Base-by-base conservation (phyloP, 495 filamentous ascomycete species). In the Neurospora terricola region DNA sequence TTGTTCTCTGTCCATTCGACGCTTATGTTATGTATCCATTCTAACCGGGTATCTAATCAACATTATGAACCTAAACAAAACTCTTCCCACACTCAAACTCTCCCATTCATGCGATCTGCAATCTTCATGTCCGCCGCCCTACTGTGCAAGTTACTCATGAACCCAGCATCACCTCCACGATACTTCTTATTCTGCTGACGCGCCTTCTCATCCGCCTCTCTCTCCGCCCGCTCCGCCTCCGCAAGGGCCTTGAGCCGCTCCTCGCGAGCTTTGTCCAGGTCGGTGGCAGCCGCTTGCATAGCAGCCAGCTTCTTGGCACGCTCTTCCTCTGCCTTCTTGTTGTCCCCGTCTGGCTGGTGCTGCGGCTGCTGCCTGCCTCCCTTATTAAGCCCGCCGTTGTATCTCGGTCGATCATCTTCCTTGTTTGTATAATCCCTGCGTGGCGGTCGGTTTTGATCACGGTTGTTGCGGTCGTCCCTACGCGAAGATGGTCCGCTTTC, bases 281-380 rank as follows among this genome's bases (percentile, higher is more conserved):
- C 88, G 4, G 85, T 84, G n/a, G 96, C 96, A 71, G 92, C 93
- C 34, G 88, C 86, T 77, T 94, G 92, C 96, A 99, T 99, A 40
- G 90, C 92, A 21, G 92, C 93, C 5, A 98, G 84, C 77, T 92
- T 95, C 23, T 86, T 83, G 9, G 87, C 88, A 4, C 87, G 88
- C 73, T 91, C 89, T 18, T 86, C 83, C 42, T 85, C 74, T 7
- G 62, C 71, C 10, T 71, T 37, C 11, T 73, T 75, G 38, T 76
- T 73, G 66, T 77, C 75, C 10, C 76, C 71, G 3, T 72, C 66
- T 62, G 72, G 14, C 16, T 39, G 36, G 12, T 42, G 39, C 71
- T 21, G 14, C 16, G 37, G 36, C 18, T 42, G 40, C 71, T 21
- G 40, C 72, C 71, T 74, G 70, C 69, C 68, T 66, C 34, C 77